These are phyloP conservation scores for Scytalidium sp. DNA, from an alignment of 2,329 filamentous ascomycete species.

Conservation along the genomic window DNA sequence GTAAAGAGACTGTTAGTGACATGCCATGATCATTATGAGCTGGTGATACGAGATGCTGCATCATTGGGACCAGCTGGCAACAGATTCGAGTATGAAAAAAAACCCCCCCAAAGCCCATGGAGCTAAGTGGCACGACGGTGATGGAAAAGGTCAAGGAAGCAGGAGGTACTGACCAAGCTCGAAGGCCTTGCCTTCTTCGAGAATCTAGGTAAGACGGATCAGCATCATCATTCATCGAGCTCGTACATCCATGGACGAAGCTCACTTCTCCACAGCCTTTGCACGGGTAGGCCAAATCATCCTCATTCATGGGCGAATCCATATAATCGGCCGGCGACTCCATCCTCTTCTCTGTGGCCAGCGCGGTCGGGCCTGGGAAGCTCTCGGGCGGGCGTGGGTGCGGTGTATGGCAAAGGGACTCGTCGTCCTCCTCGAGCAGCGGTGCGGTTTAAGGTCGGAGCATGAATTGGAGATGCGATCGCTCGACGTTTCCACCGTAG, in stretches of 20 bases:
- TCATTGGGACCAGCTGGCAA: too few relatives aligned
- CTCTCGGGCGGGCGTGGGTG: too few relatives aligned
- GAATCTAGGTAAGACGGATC: conserved; percentile 57
- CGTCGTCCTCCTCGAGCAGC: conserved; percentile 21
- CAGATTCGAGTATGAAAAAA: too few relatives aligned
- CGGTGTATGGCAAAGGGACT: conserved; percentile 11
- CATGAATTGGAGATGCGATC: conserved; percentile 23
- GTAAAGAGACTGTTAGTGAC: conserved; percentile 23
- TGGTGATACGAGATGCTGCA: too few relatives aligned
- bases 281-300: conserved; percentile 80
- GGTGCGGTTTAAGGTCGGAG: conserved; percentile 6
- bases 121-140: not conserved
- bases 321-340: conserved; percentile 52
- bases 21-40: not conserved
- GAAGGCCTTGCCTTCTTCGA: conserved; percentile 98
- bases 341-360: conserved; percentile 33
- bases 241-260: conserved; percentile 19
- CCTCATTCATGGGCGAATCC: conserved; percentile 59
- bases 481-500: conserved; percentile 12
- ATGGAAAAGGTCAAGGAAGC: not conserved
- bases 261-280: conserved; percentile 89
- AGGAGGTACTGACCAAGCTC: conserved; percentile 72
- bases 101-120: too few relatives aligned
- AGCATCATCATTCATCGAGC: conserved; percentile 18
- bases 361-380: not conserved